Evolutionary conservation across 805 yeast species (phyloP).

Genomic region (Pichia heedii): DNA sequence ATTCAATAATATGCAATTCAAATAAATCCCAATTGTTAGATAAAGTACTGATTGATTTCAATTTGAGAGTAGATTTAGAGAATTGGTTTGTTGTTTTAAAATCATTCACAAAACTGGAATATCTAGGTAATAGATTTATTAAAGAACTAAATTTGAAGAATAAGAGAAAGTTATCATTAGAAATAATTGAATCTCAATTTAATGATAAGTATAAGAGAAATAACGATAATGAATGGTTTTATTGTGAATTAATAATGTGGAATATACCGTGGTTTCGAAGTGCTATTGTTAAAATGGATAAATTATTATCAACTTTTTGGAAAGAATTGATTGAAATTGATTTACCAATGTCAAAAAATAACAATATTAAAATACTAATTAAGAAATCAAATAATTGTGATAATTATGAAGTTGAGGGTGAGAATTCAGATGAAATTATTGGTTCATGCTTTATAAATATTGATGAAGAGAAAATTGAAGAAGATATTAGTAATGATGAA

Average conservation of each 20-base stretch:
- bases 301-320: conserved; percentile 59
- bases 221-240: conserved; percentile 26
- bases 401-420: conserved; percentile 12
- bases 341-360: conserved; percentile 41
- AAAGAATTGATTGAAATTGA: conserved; percentile 65
- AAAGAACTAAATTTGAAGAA: conserved; percentile 36
- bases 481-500: no score
- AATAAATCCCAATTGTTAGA: background rate
- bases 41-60: conserved; percentile 50
- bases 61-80: conserved; percentile 59
- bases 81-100: conserved; percentile 68
- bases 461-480: conserved; percentile 29
- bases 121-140: conserved; percentile 18
- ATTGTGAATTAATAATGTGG: conserved; percentile 69
- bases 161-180: conserved; percentile 44
- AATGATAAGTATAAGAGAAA: conserved; percentile 9
- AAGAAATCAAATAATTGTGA: conserved; percentile 19
- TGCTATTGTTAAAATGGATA: conserved; percentile 41
- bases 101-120: conserved; percentile 55
- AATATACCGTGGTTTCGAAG: conserved; percentile 73
- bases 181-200: conserved; percentile 58
- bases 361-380: conserved; percentile 38
- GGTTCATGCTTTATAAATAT: conserved; percentile 52
- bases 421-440: conserved; percentile 30
- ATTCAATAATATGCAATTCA: conserved; percentile 16